Evolutionary conservation across 73 alveolate genomes (phyloP).

Genomic region (Effrenium voratum): DNA sequence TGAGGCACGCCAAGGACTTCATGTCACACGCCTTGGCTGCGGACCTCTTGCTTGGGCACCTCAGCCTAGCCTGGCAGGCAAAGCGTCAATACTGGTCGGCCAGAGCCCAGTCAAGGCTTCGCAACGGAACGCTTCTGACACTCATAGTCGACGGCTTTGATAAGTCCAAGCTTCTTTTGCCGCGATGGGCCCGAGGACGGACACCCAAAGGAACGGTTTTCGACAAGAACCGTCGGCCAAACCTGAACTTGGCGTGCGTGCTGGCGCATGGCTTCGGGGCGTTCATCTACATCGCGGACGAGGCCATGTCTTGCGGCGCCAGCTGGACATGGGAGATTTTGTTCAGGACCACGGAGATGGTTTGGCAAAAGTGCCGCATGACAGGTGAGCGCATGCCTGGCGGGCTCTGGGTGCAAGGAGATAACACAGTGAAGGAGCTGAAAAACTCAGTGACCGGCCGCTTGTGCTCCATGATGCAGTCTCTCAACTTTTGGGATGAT

Average conservation of each 20-base stretch:
- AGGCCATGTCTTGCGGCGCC: background rate
- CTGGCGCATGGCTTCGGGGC: constrained; percentile 4
- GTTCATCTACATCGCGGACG: background rate
- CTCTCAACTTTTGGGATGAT: background rate
- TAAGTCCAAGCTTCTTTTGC: background rate
- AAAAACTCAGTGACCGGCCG: background rate
- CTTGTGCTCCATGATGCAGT: background rate
- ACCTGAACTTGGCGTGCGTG: background rate
- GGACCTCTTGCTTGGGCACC: background rate
- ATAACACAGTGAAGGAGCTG: constrained; percentile 32
- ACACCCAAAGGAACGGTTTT: background rate
- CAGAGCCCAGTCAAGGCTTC: background rate
- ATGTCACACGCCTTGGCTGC: background rate
- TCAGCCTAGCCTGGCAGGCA: background rate
- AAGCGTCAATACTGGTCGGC: background rate
- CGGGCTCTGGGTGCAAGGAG: background rate
- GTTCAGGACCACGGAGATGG: background rate
- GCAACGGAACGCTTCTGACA: too few relatives aligned
- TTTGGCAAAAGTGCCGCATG: background rate
- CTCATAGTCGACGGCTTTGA: constrained; percentile 5
- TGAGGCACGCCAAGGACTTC: background rate
- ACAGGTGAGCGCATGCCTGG: background rate
- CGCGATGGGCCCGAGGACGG: constrained; percentile 9
- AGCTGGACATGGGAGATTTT: background rate
- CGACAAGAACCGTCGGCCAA: background rate